These are phyloP conservation scores for Rhodotorula sp. DNA, from an alignment of 1,284 basidiomycete species.

Conservation along the genomic window DNA sequence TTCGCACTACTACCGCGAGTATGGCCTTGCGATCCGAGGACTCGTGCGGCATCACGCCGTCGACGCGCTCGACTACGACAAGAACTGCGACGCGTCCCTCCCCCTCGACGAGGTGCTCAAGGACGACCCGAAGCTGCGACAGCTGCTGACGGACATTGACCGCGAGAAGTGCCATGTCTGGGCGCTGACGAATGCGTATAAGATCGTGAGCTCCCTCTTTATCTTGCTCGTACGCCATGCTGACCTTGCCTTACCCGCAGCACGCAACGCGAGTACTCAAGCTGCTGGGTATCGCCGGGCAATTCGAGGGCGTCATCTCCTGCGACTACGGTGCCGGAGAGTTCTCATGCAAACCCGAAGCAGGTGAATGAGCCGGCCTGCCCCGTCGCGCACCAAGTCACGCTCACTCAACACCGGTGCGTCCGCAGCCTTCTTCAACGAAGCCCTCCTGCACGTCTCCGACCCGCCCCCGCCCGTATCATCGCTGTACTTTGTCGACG, in stretches of 20 bases:
- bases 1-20: conserved; percentile 34
- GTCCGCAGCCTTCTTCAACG: conserved; percentile 36
- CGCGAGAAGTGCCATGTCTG: conserved; percentile 49
- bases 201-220: conserved; percentile 20
- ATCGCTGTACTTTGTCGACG: conserved; percentile 43
- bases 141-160: conserved; percentile 49
- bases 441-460: conserved; percentile 27
- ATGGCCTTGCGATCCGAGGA: conserved; percentile 54
- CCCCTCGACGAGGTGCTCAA: conserved; percentile 51
- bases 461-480: conserved; percentile 17
- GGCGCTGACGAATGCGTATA: conserved; percentile 41
- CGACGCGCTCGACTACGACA: conserved; percentile 47
- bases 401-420: background rate
- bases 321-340: conserved; percentile 52
- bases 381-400: background rate
- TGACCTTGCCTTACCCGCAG: background rate
- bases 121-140: conserved; percentile 47
- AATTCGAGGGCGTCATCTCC: conserved; percentile 52
- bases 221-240: background rate
- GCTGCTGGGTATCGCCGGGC: conserved; percentile 47
- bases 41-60: conserved; percentile 53
- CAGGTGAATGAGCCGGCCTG: conserved; percentile 2
- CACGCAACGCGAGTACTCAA: conserved; percentile 52
- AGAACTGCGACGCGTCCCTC: conserved; percentile 51
- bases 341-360: conserved; percentile 54